Evolutionary conservation across 1,284 basidiomycete genomes (phyloP).

Genomic region (Trichosporon faecale): DNA sequence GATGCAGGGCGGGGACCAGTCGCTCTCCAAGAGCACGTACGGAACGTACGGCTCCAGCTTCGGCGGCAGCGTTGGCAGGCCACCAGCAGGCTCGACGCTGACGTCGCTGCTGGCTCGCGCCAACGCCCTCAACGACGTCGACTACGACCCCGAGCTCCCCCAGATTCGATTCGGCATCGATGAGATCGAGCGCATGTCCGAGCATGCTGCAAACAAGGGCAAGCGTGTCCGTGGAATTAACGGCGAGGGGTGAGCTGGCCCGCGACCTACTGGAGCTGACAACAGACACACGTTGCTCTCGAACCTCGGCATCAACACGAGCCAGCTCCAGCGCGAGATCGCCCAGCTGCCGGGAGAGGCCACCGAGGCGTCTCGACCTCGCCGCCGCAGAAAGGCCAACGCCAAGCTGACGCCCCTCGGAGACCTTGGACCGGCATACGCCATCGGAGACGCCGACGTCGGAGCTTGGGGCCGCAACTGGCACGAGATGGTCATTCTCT

Average conservation of each 20-base stretch:
- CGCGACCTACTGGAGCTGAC: background rate
- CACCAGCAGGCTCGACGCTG: conserved; percentile 33
- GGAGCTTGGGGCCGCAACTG: conserved; percentile 48
- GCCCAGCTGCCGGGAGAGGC: conserved; percentile 35
- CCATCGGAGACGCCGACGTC: conserved; percentile 39
- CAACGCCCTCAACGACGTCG: conserved; percentile 40
- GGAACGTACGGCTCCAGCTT: conserved; percentile 11
- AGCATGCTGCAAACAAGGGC: conserved; percentile 37
- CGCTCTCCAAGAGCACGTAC: conserved; percentile 14
- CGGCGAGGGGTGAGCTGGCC: conserved; percentile 42
- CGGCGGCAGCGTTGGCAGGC: conserved; percentile 14
- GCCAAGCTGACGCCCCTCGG: conserved; percentile 29
- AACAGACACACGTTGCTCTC: conserved; percentile 42
- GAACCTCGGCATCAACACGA: conserved; percentile 49
- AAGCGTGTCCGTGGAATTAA: conserved; percentile 31
- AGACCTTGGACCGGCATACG: conserved; percentile 36
- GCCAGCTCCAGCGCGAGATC: conserved; percentile 44
- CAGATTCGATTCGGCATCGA: conserved; percentile 48
- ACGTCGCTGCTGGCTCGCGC: conserved; percentile 43
- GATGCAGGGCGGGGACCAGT: conserved; percentile 18
- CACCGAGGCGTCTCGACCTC: conserved; percentile 19
- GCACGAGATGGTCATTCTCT: conserved; percentile 51
- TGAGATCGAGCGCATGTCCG: conserved; percentile 49
- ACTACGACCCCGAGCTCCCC: conserved; percentile 43
- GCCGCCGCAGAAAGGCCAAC: conserved; percentile 24